Evolutionary conservation across 1,139 yeast genomes (phyloP).

Genomic region (Sugiyamaella paludigena): DNA sequence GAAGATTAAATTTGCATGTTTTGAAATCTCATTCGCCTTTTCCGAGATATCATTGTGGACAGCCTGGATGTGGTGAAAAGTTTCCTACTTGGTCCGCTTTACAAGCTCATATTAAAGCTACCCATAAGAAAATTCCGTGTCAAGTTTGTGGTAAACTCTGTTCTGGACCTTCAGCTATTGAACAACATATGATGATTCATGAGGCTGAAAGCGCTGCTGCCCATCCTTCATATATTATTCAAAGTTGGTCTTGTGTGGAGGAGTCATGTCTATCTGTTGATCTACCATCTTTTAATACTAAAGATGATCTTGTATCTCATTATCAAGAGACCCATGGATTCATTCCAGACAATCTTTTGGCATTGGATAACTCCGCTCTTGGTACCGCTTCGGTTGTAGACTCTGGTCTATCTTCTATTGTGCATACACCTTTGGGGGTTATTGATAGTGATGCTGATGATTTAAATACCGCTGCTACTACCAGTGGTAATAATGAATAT

Average conservation of each 20-base stretch:
- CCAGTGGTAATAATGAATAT: background rate
- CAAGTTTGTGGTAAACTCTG: slow-evolving; percentile 66
- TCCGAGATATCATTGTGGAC: slow-evolving; percentile 47
- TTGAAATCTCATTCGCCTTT: slow-evolving; percentile 32
- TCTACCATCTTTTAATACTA: slow-evolving; percentile 7
- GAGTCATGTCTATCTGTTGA: slow-evolving; percentile 15
- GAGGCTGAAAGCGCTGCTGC: slow-evolving; percentile 13
- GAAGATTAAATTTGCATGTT: slow-evolving; percentile 37
- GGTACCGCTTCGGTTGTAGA: background rate
- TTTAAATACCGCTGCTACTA: background rate
- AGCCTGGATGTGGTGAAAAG: slow-evolving; percentile 58
- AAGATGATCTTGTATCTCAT: slow-evolving; percentile 41
- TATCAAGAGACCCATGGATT: slow-evolving; percentile 41
- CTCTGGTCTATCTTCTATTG: background rate
- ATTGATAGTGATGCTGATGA: background rate
- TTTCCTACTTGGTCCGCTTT: slow-evolving; percentile 78
- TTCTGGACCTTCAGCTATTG: slow-evolving; percentile 68
- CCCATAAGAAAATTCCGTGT: slow-evolving; percentile 72
- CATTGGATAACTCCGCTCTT: slow-evolving; percentile 10
- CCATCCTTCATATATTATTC: slow-evolving; percentile 12
- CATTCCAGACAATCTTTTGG: slow-evolving; percentile 28
- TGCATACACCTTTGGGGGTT: slow-evolving; percentile 8
- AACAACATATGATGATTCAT: slow-evolving; percentile 54
- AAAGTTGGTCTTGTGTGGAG: slow-evolving; percentile 25
- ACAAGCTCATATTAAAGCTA: slow-evolving; percentile 66